phyloP scores from a whole-genome alignment of 1,139 yeast genomes.

The Meyerozyma guilliermondii region DNA sequence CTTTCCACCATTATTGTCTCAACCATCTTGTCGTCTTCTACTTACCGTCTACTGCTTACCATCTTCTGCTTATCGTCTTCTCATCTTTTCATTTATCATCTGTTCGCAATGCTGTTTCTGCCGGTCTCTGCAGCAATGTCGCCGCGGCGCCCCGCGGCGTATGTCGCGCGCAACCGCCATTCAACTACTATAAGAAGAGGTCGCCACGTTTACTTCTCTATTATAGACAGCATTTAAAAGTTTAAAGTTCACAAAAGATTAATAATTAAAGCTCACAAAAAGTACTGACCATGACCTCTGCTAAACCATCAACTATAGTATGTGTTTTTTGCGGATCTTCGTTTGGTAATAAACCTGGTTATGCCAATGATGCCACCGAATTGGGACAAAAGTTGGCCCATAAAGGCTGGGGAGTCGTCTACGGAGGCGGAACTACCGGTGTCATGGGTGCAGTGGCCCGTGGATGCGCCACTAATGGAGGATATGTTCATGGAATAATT shows the following conservation, averaged over 20 bases:
- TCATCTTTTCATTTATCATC: too few relatives aligned
- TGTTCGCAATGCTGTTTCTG: too few relatives aligned
- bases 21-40: too few relatives aligned
- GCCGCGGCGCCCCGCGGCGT: not conserved
- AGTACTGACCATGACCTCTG: not conserved
- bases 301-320: constrained; percentile 18
- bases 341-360: constrained; percentile 53
- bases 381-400: constrained; percentile 58
- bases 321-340: constrained; percentile 90
- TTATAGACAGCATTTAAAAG: too few relatives aligned
- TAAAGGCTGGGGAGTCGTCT: constrained; percentile 70
- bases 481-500: constrained; percentile 80
- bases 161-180: not conserved
- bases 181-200: too few relatives aligned
- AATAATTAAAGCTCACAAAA: not conserved
- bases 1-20: too few relatives aligned
- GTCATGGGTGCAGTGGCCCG: constrained; percentile 85
- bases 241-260: not conserved
- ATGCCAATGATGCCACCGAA: constrained; percentile 48
- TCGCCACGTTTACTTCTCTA: too few relatives aligned
- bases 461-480: constrained; percentile 60
- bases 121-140: not conserved
- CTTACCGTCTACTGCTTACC: too few relatives aligned
- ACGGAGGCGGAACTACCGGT: constrained; percentile 90
- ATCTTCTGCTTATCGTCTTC: too few relatives aligned